Evolutionary conservation across 108 stramenopile species (phyloP).

Genomic region (Ochromonas danica): DNA sequence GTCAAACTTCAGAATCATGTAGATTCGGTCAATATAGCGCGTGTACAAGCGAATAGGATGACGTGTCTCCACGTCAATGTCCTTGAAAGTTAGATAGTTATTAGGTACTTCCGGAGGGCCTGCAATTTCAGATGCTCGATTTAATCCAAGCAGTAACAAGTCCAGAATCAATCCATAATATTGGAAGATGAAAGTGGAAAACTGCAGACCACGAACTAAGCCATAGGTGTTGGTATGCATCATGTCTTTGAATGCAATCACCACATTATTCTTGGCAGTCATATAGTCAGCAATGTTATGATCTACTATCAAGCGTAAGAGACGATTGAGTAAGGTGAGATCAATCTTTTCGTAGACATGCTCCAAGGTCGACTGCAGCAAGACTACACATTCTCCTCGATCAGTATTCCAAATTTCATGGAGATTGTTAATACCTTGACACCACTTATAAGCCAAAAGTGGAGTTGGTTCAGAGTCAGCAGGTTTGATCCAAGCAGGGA

Average conservation of each 20-base stretch:
- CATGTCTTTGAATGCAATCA: slow-evolving; percentile 84
- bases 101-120: slow-evolving; percentile 93
- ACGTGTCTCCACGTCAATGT: slow-evolving; percentile 81
- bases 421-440: slow-evolving; percentile 96
- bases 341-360: slow-evolving; percentile 98
- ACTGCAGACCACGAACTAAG: slow-evolving; percentile 90
- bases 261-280: slow-evolving; percentile 98
- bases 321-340: slow-evolving; percentile 89
- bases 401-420: slow-evolving; percentile 92
- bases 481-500: slow-evolving; percentile 95
- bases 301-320: slow-evolving; percentile 94
- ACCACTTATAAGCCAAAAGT: slow-evolving; percentile 98
- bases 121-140: slow-evolving; percentile 93
- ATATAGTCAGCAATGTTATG: slow-evolving; percentile 99
- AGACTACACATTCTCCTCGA: slow-evolving; percentile 88
- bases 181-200: slow-evolving; percentile 88
- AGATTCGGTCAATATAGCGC: slow-evolving; percentile 90
- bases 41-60: slow-evolving; percentile 98
- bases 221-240: slow-evolving; percentile 98
- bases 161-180: slow-evolving; percentile 97
- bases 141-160: slow-evolving; percentile 87
- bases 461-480: slow-evolving; percentile 98
- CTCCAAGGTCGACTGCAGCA: slow-evolving; percentile 93
- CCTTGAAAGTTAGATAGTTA: slow-evolving; percentile 88
- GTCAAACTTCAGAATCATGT: slow-evolving; percentile 84